Conservation (phyloP, 2,329 filamentous ascomycete genomes). For the Dryadomyces quercus-mongolicae region DNA sequence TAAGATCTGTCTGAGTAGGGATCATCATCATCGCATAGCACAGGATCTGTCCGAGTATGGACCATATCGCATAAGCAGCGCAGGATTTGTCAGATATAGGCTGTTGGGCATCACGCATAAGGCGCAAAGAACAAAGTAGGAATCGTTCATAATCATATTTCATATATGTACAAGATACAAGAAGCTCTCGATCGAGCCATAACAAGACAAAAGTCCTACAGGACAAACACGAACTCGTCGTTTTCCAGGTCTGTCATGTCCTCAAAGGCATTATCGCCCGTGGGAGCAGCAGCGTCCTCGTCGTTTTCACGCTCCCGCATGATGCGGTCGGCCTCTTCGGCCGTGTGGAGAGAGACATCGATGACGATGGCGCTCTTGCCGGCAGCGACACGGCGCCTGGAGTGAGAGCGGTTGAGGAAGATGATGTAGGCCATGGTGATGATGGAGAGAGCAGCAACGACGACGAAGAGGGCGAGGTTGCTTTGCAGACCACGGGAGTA, state of each 20-base stretch:
- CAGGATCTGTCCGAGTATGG: too few relatives aligned
- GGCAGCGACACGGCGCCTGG: slow-evolving; percentile 7
- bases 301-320: slow-evolving; percentile 2
- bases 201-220: neutral
- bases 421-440: slow-evolving; percentile 3
- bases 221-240: slow-evolving; percentile 11
- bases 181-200: neutral
- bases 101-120: too few relatives aligned
- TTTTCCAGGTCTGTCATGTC: slow-evolving; percentile 13
- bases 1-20: too few relatives aligned
- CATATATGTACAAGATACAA: slow-evolving; percentile 5
- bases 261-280: slow-evolving; percentile 10
- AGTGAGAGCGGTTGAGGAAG: slow-evolving; percentile 7
- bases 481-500: slow-evolving; percentile 45
- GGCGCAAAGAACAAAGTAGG: too few relatives aligned
- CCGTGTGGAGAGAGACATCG: slow-evolving; percentile 8
- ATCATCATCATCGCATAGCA: too few relatives aligned
- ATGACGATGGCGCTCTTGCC: slow-evolving; percentile 11
- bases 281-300: neutral
- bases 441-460: neutral
- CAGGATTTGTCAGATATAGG: too few relatives aligned
- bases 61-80: too few relatives aligned
- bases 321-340: slow-evolving; percentile 7
- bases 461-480: slow-evolving; percentile 48
- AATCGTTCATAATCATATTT: neutral